Base-by-base conservation (phyloP, 768 basidiomycete species). In the Lenzites betulinus region DNA sequence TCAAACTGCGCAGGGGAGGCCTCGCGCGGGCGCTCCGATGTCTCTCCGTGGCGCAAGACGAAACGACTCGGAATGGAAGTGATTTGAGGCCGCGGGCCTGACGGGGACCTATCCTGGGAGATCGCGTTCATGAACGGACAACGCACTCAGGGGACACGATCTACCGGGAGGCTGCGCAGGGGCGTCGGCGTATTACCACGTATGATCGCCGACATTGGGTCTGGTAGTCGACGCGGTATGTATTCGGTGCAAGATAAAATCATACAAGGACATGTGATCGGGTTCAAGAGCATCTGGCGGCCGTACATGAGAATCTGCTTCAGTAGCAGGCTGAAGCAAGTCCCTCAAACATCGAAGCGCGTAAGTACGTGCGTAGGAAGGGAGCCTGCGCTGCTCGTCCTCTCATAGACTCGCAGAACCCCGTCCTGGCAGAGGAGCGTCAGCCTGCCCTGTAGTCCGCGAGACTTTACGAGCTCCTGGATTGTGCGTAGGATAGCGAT, bases 381-480 rank as follows among this genome's bases (percentile, higher is more conserved):
- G 63, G 73, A 79, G 51, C 76, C 77, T 3, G 74, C 75, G 36
- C 74, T 61, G 52, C 71, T 74, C 51, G 67, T 77, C 54, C 87
- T 77, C 65, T 79, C 73, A 64, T 82, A 86, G 2, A 88, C 75
- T 53, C 77, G 70, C 62, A 90, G 64, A 23, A 73, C 72, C 12
- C 72, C 71, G 4, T 67, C 70, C 43, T 73, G 70, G 57, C 78
- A 84, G 20, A 89, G 84, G 52, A 90, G 67, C 66, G 79, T 85
- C 33, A 90, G 67, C 11, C 82, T 74, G 0, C 79, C 83, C 2
- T 76, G 74, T 64, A 79, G 74, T 4, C 85, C 87, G 61, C 83
- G 77, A 57, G 79, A 76, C 49, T 82, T 70, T 33, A 82, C 83
- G 11, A 82, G 66, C 22, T 77, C 72, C 66, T 80, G 75, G 33